phyloP scores from a whole-genome alignment of 2,329 filamentous ascomycete species.

The Sporothrix mexicana region DNA sequence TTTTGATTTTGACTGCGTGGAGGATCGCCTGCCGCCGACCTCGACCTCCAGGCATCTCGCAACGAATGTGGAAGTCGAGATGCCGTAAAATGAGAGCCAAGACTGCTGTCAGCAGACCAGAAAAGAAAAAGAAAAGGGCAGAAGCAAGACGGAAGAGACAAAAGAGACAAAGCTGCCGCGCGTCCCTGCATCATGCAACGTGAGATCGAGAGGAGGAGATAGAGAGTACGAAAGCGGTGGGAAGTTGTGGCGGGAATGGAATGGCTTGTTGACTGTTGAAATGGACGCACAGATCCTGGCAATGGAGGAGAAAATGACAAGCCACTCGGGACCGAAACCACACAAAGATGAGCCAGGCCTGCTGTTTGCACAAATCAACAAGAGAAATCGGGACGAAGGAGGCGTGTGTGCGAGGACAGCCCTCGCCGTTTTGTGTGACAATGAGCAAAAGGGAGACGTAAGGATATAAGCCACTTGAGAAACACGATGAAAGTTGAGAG shows the following conservation, averaged over 20 bases:
- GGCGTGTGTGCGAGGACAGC: background rate
- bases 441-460: background rate
- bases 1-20: background rate
- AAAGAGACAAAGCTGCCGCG: background rate
- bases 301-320: background rate
- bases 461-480: background rate
- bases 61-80: background rate
- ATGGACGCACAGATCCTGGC: background rate
- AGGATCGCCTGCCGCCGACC: background rate
- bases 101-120: background rate
- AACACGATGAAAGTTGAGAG: background rate
- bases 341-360: no score
- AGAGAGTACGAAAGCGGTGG: background rate
- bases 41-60: no score
- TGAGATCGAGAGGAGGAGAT: background rate
- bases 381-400: background rate
- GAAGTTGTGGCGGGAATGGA: background rate
- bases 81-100: background rate
- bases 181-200: conserved; percentile 27
- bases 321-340: conserved; percentile 15
- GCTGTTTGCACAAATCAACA: background rate
- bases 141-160: no score
- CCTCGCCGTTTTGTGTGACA: background rate
- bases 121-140: background rate
- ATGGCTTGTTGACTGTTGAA: background rate